Conservation (phyloP, 2,329 filamentous ascomycete genomes). For the Aaosphaeria arxii region DNA sequence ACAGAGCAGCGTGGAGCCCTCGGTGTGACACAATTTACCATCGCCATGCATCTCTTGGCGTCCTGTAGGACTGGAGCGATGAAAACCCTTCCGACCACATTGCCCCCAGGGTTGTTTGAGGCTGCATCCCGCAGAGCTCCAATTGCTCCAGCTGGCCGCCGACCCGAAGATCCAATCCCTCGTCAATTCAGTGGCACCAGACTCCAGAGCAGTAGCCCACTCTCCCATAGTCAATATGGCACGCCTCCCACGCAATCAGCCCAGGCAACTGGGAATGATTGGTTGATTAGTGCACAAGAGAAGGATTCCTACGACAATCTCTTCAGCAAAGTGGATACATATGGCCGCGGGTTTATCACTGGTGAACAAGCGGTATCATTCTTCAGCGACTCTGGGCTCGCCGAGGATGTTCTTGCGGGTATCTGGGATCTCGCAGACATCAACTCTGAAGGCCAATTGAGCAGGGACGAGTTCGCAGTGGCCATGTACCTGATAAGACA, state of each 20-base stretch:
- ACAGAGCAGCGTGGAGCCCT: constrained; percentile 88
- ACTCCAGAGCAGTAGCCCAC: constrained; percentile 58
- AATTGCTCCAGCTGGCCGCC: constrained; percentile 43
- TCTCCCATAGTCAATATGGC: constrained; percentile 51
- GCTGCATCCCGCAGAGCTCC: constrained; percentile 67
- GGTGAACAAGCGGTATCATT: constrained; percentile 94
- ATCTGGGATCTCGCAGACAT: constrained; percentile 98
- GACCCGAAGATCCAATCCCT: constrained; percentile 62
- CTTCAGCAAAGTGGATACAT: constrained; percentile 79
- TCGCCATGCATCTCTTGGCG: constrained; percentile 95
- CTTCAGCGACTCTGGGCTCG: constrained; percentile 85
- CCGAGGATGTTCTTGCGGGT: constrained; percentile 84
- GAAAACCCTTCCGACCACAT: constrained; percentile 71
- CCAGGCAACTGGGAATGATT: constrained; percentile 63
- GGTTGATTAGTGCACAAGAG: constrained; percentile 79
- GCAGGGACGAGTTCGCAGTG: constrained; percentile 88
- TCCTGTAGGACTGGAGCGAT: constrained; percentile 84
- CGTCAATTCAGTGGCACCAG: constrained; percentile 74
- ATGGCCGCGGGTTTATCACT: constrained; percentile 77
- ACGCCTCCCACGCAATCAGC: constrained; percentile 44
- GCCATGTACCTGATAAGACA: constrained; percentile 96
- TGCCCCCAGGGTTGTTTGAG: constrained; percentile 86
- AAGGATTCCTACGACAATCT: constrained; percentile 86
- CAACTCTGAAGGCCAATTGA: constrained; percentile 81
- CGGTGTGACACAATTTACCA: constrained; percentile 87